Base-by-base conservation (phyloP, 768 basidiomycete species). In the Psilocybe sp. region DNA sequence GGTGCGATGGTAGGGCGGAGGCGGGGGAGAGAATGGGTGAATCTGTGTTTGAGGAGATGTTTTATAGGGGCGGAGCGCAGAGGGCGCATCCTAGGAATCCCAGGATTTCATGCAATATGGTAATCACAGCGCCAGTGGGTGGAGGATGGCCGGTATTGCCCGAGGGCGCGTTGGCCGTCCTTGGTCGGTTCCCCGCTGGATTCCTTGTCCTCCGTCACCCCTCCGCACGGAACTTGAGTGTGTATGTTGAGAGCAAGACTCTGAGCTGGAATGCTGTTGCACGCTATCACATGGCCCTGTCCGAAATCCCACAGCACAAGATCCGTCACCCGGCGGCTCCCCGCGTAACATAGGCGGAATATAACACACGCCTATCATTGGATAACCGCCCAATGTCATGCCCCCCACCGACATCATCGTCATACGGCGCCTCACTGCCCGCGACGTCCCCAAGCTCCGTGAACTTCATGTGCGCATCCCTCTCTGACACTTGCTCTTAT, bases 401-500 rank as follows among this genome's bases (percentile, higher is more conserved):
- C 19, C 44, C 44, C 51, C 47, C 14, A 46, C 56, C 51, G 61
- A 68, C 45, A 47, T 73, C 46, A 38, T 63, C 40, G 53, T 74
- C 38, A 64, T 28, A 28, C 23, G 63, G 34, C 65, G 69, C 4
- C 57, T 75, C 50, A 65, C 66, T 13, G 66, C 69, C 11, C 42
- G 60, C 40, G 71, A 74, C 49, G 57, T 77, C 18, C 57, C 64
- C 5, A 57, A 56, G 16, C 60, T 75, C 35, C 67, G 66, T 33
- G 60, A 71, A 10, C 63, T 78, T 10, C 77, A 79, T 69, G 77
- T 74, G 55, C 36, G 73, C 23, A 12, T 42, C n/a, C 38, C 39
- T 46, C 42, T 3, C 43, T n/a, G 23, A 42, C 33, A 39, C 41
- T 10, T 39, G 15, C 39, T 14, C 46, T 38, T 40, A 41, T 50